These are phyloP conservation scores for Epichloe typhina DNA, from an alignment of 2,329 filamentous ascomycete genomes.

Conservation along the genomic window DNA sequence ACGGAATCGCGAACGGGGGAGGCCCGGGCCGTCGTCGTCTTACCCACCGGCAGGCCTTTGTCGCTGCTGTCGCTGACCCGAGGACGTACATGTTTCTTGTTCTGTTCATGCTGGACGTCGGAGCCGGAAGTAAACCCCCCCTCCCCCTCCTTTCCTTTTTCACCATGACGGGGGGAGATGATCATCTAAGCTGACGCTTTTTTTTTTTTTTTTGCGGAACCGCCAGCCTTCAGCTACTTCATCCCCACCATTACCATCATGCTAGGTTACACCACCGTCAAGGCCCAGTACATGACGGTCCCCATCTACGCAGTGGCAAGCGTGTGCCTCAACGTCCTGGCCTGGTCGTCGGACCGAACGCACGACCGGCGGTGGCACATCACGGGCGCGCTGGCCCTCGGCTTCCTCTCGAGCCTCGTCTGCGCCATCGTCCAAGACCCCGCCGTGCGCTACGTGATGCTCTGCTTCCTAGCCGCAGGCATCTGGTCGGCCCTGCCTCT, in stretches of 20 bases:
- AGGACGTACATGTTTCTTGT: constrained; percentile 6
- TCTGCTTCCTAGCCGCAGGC: constrained; percentile 4
- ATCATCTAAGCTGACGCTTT: too few species aligned
- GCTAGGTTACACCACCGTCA: constrained; percentile 30
- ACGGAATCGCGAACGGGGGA: constrained; percentile 18
- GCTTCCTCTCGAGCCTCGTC: constrained; percentile 9
- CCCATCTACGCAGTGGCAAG: constrained; percentile 10
- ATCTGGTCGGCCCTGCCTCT: constrained; percentile 5
- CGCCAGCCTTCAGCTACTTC: constrained; percentile 33
- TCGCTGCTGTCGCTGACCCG: constrained; percentile 18
- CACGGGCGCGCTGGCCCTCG: constrained; percentile 8
- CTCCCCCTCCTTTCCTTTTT: too few species aligned
- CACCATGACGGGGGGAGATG: too few species aligned
- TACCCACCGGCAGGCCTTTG: constrained; percentile 3
- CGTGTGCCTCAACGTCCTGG: constrained; percentile 10
- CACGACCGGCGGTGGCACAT: constrained; percentile 13
- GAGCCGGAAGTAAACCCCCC: constrained; percentile 22
- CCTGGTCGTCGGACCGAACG: constrained; percentile 12
- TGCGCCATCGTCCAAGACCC: constrained; percentile 11
- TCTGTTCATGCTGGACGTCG: constrained; percentile 12
- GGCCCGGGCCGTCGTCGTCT: constrained; percentile 8
- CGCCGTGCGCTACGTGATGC: constrained; percentile 17
- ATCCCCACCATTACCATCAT: constrained; percentile 36
- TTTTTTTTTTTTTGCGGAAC: too few species aligned
- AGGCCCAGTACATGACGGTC: constrained; percentile 33